Conservation (phyloP, 306 rosid genomes). For the Ceratonia siliqua region DNA sequence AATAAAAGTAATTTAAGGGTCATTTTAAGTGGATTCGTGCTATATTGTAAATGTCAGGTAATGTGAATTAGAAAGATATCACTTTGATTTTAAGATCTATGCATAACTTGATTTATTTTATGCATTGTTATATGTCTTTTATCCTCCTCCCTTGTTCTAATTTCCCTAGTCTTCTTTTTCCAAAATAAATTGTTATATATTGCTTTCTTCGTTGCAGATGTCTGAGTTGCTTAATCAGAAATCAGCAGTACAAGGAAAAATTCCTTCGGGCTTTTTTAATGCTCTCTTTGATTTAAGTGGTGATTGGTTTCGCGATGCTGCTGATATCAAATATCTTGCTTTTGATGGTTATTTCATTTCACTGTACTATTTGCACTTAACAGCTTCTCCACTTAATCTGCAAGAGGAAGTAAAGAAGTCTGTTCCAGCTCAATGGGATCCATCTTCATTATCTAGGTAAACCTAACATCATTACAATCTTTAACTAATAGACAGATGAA, state of each 20-base stretch:
- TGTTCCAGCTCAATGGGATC: slow-evolving; percentile 96
- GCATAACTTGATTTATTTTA: background rate
- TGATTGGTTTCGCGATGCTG: slow-evolving; percentile 85
- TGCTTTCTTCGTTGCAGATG: slow-evolving; percentile 68
- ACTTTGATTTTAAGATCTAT: slow-evolving; percentile 19
- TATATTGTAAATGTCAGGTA: background rate
- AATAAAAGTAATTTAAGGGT: no score
- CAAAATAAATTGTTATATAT: background rate
- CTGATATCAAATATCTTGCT: slow-evolving; percentile 76
- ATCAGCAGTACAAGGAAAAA: slow-evolving; percentile 81
- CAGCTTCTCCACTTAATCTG: slow-evolving; percentile 65
- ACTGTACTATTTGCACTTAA: slow-evolving; percentile 74
- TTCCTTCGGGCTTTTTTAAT: slow-evolving; percentile 92
- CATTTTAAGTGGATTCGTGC: no score
- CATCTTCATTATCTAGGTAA: slow-evolving; percentile 85
- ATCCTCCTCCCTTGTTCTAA: background rate
- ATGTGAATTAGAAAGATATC: slow-evolving; percentile 16
- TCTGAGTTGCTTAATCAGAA: slow-evolving; percentile 89
- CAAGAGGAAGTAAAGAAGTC: slow-evolving; percentile 75
- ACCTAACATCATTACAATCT: background rate
- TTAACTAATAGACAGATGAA: background rate
- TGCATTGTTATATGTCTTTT: background rate
- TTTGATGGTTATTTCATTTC: slow-evolving; percentile 92
- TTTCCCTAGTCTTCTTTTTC: background rate
- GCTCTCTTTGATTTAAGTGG: slow-evolving; percentile 82